Evolutionary conservation across 106 monocot genomes (phyloP).

Genomic region (Acorus calamus): DNA sequence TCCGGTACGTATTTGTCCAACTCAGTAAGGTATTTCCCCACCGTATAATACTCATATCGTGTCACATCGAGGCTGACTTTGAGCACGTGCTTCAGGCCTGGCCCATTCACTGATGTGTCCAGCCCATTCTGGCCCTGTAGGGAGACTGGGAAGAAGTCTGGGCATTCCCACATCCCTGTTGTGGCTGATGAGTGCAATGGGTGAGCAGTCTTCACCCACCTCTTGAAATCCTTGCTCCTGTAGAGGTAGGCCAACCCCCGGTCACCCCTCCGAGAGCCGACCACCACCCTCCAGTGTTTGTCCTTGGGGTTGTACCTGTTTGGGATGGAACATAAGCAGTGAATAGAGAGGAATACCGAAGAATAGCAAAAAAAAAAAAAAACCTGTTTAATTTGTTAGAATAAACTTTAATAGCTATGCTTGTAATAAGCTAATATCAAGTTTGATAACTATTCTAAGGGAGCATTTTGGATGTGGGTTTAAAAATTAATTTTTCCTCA

Average conservation of each 20-base stretch:
- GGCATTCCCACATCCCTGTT: constrained; percentile 85
- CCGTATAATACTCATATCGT: constrained; percentile 65
- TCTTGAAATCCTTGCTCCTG: constrained; percentile 49
- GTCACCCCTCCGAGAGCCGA: constrained; percentile 23
- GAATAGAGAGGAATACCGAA: too few species aligned
- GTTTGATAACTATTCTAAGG: too few species aligned
- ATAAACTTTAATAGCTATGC: too few species aligned
- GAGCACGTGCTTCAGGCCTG: constrained; percentile 40
- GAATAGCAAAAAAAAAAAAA: too few species aligned
- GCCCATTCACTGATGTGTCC: constrained; percentile 12
- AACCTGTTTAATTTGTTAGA: too few species aligned
- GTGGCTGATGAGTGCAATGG: constrained; percentile 36
- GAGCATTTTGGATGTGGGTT: too few species aligned
- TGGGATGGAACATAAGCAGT: too few species aligned
- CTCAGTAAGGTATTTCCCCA: constrained; percentile 41
- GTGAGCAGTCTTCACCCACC: constrained; percentile 36
- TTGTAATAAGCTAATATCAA: too few species aligned
- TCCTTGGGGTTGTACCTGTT: constrained; percentile 9
- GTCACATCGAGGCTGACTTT: constrained; percentile 62
- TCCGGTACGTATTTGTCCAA: constrained; percentile 43
- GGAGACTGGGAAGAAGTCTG: constrained; percentile 70
- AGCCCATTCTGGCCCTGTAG: constrained; percentile 14
- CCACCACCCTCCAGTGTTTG: constrained; percentile 30
- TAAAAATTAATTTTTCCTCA: too few species aligned
- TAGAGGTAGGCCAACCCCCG: constrained; percentile 38